Evolutionary conservation across 169 alveolate species (phyloP).

Genomic region (Cryptosporidium sp.): DNA sequence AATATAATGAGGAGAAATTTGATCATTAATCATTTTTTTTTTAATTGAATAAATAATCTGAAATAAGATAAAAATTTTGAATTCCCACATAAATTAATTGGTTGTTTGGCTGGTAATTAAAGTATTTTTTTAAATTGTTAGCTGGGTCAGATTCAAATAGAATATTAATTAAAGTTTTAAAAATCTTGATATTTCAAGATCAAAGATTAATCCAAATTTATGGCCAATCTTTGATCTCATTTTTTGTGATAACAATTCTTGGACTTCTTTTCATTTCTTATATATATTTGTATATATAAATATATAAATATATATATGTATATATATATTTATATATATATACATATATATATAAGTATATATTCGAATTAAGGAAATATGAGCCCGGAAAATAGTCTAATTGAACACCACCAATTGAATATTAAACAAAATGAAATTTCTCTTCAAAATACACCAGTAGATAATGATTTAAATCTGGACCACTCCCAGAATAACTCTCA

Average conservation of each 20-base stretch:
- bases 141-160: neutral
- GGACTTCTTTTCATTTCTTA: neutral
- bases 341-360: neutral
- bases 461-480: neutral
- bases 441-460: neutral
- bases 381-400: neutral
- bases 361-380: neutral
- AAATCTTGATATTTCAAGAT: neutral
- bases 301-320: no score
- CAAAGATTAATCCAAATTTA: neutral
- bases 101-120: neutral
- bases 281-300: no score
- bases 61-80: neutral
- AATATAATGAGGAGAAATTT: neutral
- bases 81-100: neutral
- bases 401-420: neutral
- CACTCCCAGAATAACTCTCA: slow-evolving; percentile 5
- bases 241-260: neutral
- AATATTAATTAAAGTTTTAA: neutral
- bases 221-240: neutral
- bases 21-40: neutral
- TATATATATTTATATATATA: no score
- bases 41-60: neutral
- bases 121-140: neutral
- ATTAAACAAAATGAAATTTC: neutral